Evolutionary conservation across 1,139 yeast genomes (phyloP), one percentile per base, ranked within the genome.

Genomic region (Suhomyces kunorum): DNA sequence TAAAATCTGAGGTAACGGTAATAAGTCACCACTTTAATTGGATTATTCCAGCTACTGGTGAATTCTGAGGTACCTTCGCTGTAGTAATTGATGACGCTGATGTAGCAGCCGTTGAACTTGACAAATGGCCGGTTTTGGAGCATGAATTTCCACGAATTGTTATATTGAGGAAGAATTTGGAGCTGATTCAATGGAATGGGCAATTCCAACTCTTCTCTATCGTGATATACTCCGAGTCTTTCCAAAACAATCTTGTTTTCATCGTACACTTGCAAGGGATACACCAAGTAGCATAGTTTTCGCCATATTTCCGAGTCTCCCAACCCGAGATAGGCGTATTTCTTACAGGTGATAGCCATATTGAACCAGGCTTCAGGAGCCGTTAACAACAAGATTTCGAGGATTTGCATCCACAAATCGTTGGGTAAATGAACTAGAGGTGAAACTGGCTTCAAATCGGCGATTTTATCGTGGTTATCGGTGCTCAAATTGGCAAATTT

Each of bases 1-100:
- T 76, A 87, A 55, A 92, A 89, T 42, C 97, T 68, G 27, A 85
- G 61, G 58, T 88, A 92, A 45, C 98, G 69, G 59, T 87, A 92
- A 57, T 90, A 92, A 0, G 96, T 87, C 35, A 90, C 86, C 58
- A 89, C 80, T 52, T 87, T 79, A 14, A 87, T 78, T 0, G 97
- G 96, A 44, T 80, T 79, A 30, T 74, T 63, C 85, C 94, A 81
- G n/a, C 87, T 75, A 28, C 71, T 75, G 4, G 85, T 76, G 38
- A 81, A 76, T 51, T 80, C 87, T 7, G 74, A 76, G 39, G 79
- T 73, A 36, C 97, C 95, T 55, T 87, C 87, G 44, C 95, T 76
- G 50, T 86, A 76, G 60, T 88, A 90, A 47, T 87, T 85, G 39
- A 92, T 85, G 9, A 85, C 87, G 53, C 95, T 82, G 22, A 92